Evolutionary conservation across 371 early-diverging fungal species (phyloP), one percentile per base, ranked within the genome.

Genomic region (Lichtheimia hyalospora): DNA sequence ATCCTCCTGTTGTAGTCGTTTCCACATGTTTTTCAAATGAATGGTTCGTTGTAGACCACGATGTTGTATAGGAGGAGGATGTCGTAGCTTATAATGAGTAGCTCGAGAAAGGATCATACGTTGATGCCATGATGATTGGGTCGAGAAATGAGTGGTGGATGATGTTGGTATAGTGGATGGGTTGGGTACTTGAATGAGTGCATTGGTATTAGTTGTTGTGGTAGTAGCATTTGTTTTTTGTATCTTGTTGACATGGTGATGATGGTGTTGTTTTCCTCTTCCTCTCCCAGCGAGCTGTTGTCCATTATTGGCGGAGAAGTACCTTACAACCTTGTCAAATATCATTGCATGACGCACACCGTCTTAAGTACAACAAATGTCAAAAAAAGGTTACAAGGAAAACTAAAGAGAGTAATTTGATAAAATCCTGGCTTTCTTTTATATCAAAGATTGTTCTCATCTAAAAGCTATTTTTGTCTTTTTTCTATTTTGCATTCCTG

Each of bases 11-110:
- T 42, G 34, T 49, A 57, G 24, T 40, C 48, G 18, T 24, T 34
- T 49, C 8, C 49, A 23, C 58, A 57, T 57, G 49, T 57, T 57
- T 13, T 25, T 46, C 16, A 57, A 21, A 49, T 57, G 58, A 14
- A 57, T 49, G 2, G 58, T 57, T 7, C 42, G 14, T 41, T 23
- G 49, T 23, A 57, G n/a, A 5, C 27, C 16, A 28, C 13, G 14
- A 12, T 25, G 10, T 2, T 39, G 49, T n/a, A 34, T 34, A 8
- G 34, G 34, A 8, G 34, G 34, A 34, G 43, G 57, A 10, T 48
- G 44, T 5, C 48, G 58, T 3, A 57, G 34, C 44, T 57, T 57
- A 15, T 44, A 15, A 14, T 44, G 58, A 21, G 58, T 57, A 25
- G 40, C 50, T n/a, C 49, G 25, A 10, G 27, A 27, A 7, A 51